Evolutionary conservation across 495 filamentous ascomycete genomes (phyloP), one percentile per base, ranked within the genome.

Genomic region (Xanthoparmelia taractica): DNA sequence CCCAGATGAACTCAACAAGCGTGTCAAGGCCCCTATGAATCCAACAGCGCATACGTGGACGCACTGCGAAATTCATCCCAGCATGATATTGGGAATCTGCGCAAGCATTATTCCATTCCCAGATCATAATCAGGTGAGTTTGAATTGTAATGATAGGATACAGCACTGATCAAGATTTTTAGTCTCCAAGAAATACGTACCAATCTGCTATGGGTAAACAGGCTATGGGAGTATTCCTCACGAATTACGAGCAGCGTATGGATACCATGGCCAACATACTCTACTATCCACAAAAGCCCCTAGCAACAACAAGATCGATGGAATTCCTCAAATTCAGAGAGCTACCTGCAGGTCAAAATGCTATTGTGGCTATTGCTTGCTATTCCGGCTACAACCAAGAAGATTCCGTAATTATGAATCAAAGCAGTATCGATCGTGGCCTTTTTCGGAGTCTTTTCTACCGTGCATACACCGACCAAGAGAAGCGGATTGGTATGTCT

Each of bases 381-480:
- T 99, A 97, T 76, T 96, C 91, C 20, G 94, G 94, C n/a, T 99
- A 97, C 81, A 97, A 99, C 73, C 95, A 97, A 74, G 94, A 99
- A 90, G 94, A 99, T 84, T 97, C 94, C 29, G 94, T 99, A 59
- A 95, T 99, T 68, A 97, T 99, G 95, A 99, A 97, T 76, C 95
- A 99, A 75, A 95, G 90, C 77, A 94, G 90, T 68, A 97, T 97
- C 69, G 94, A 99, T 70, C 88, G 94, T 64, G 94, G 94, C 40
- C 79, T 99, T 13, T 97, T 97, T 88, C 86, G 94, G 72, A 95
- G 90, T 85, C 79, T 99, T 23, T 99, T 97, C 81, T 97, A 96
- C 80, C 88, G 95, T 63, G 89, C 92, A 27, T 97, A 99, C 73
- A 92, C 89, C 36, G 94, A 97, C 69, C 88, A 89, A 63, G 94